Base-by-base conservation (phyloP, 495 filamentous ascomycete genomes). In the Hypoxylon lienhwacheense region DNA sequence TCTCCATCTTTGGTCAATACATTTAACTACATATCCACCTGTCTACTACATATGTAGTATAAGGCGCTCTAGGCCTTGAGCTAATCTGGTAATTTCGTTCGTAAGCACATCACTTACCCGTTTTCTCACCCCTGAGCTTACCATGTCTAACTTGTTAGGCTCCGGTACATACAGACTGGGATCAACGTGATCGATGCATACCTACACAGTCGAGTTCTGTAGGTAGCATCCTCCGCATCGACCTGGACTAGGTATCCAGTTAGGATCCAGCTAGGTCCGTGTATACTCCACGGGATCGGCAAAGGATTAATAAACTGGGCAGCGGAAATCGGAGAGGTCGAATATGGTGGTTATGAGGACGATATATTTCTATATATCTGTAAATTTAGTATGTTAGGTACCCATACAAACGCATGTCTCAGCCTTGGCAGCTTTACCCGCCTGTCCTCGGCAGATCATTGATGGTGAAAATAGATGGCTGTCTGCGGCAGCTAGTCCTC, bases 31-130 rank as follows among this genome's bases (percentile, higher is more conserved):
- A 16, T 21, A 8, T 20, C 20, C 24, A 26, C 3, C 17, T 19
- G 10, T 8, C 15, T 37, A 17, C 24, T 28, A 41, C 29, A 32
- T 16, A 29, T 11, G 5, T 7, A 14, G 17, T 24, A 10, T 21
- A 15, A 46, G 29, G 51, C 32, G 47, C 42, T 14, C 41, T 19
- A 19, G 7, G 11, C 14, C 29, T 2, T 29, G 33, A 20, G 19
- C 17, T 32, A 12, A 45, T 19, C 40, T 40, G 39, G 39, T n/a
- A 16, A 20, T 7, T 33, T 46, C 14, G 14, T 25, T 49, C 20
- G 32, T 2, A 60, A 35, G 45, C 41, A 56, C 49, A 28, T 34
- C 39, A 52, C 32, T 15, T 44, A 45, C 39, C 34, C 24, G 42
- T 12, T 24, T 45, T 20, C 11, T 29, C 15, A 45, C 21, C 36